Conservation (phyloP, 1,139 yeast genomes). For the Blastobotrys aristatus region DNA sequence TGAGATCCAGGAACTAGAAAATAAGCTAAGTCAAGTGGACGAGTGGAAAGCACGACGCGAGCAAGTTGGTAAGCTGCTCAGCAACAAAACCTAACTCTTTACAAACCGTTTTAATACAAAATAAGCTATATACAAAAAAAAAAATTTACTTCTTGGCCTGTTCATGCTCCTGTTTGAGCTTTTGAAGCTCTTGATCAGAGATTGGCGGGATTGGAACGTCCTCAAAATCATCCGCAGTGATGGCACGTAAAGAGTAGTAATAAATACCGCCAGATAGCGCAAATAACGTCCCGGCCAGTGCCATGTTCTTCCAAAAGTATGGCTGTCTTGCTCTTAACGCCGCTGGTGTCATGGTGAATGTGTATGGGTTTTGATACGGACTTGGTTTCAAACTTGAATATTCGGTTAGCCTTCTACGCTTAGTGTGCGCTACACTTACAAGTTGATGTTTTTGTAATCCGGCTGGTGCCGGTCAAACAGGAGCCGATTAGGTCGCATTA, state of each 20-base stretch:
- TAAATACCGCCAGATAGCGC: slow-evolving; percentile 65
- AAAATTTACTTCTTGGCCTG: slow-evolving; percentile 1
- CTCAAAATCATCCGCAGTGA: slow-evolving; percentile 75
- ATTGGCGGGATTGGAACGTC: slow-evolving; percentile 94
- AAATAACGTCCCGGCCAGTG: slow-evolving; percentile 52
- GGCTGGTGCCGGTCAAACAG: slow-evolving; percentile 3
- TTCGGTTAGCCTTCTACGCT: too few species aligned
- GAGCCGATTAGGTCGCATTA: slow-evolving; percentile 5
- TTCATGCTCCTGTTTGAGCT: slow-evolving; percentile 39
- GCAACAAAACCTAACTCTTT: too few species aligned
- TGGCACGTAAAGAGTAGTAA: slow-evolving; percentile 62
- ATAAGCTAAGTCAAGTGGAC: slow-evolving; percentile 31
- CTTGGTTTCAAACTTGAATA: slow-evolving; percentile 32
- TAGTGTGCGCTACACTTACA: slow-evolving; percentile 3
- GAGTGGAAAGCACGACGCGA: slow-evolving; percentile 32
- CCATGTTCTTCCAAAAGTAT: slow-evolving; percentile 69
- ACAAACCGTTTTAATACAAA: neutral
- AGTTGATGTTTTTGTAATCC: slow-evolving; percentile 11
- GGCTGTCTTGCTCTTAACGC: slow-evolving; percentile 86
- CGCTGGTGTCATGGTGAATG: slow-evolving; percentile 91
- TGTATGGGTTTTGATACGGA: slow-evolving; percentile 65
- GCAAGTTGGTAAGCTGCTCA: slow-evolving; percentile 28
- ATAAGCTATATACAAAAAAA: neutral
- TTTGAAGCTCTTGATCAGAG: slow-evolving; percentile 66
- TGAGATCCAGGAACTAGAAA: slow-evolving; percentile 33